phyloP scores from a whole-genome alignment of 352 stramenopile species.

The Pythium brachiatum region DNA sequence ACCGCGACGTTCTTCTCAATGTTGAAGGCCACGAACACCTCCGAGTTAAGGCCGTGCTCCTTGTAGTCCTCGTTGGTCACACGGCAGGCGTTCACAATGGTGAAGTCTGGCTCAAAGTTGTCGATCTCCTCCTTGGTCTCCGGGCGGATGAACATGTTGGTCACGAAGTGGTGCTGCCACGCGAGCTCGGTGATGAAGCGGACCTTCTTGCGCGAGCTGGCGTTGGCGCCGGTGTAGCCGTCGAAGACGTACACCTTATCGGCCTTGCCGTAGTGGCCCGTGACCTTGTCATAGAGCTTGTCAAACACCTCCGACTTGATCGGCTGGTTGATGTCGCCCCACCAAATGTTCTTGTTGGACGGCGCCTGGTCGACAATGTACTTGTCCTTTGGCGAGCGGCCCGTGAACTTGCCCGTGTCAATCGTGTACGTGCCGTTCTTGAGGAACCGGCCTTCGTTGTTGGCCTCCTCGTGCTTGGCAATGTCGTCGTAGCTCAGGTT shows the following conservation, averaged over 20 bases:
- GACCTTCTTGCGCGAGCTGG: slow-evolving; percentile 52
- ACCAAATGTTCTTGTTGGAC: slow-evolving; percentile 48
- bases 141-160: slow-evolving; percentile 71
- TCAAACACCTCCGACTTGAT: slow-evolving; percentile 51
- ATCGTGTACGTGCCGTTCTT: slow-evolving; percentile 95
- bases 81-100: slow-evolving; percentile 68
- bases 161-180: slow-evolving; percentile 67
- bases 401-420: slow-evolving; percentile 98
- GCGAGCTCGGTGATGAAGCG: slow-evolving; percentile 56
- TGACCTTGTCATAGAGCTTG: slow-evolving; percentile 40
- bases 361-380: slow-evolving; percentile 51
- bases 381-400: slow-evolving; percentile 88
- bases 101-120: slow-evolving; percentile 53
- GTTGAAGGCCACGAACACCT: slow-evolving; percentile 68
- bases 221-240: slow-evolving; percentile 55
- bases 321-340: slow-evolving; percentile 54
- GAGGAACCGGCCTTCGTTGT: slow-evolving; percentile 91
- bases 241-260: slow-evolving; percentile 64
- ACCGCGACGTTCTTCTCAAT: slow-evolving; percentile 59
- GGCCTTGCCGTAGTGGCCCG: slow-evolving; percentile 42
- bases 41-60: slow-evolving; percentile 48
- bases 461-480: slow-evolving; percentile 92
- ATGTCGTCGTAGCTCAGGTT: slow-evolving; percentile 97
- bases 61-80: slow-evolving; percentile 54
- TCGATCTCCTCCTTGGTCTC: slow-evolving; percentile 50